Evolutionary conservation across 306 rosid genomes (phyloP).

Genomic region (Alnus glutinosa): DNA sequence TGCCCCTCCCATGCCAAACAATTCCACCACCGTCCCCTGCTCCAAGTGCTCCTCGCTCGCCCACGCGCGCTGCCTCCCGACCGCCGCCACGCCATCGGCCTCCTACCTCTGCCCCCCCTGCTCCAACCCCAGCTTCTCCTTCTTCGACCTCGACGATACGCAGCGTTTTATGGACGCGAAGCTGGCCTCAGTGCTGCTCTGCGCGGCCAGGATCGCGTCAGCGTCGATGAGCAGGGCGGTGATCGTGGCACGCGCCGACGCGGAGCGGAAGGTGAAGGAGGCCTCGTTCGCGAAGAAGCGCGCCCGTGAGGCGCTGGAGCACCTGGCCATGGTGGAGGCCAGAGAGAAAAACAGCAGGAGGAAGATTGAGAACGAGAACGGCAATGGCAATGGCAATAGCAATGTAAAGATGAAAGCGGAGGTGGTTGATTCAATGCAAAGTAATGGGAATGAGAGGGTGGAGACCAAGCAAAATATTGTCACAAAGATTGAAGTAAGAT

Average conservation of each 20-base stretch:
- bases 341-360: slow-evolving; percentile 26
- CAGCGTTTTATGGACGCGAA: slow-evolving; percentile 34
- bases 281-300: slow-evolving; percentile 57
- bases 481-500: not conserved
- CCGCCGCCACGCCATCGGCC: slow-evolving; percentile 33
- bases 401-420: slow-evolving; percentile 12
- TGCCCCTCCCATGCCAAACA: slow-evolving; percentile 31
- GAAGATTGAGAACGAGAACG: slow-evolving; percentile 19
- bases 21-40: slow-evolving; percentile 50
- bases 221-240: slow-evolving; percentile 42
- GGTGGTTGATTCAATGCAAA: slow-evolving; percentile 19
- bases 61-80: slow-evolving; percentile 63
- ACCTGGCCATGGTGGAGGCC: slow-evolving; percentile 27
- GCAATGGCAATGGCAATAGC: not conserved
- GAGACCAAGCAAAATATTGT: slow-evolving; percentile 27
- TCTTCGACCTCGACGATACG: slow-evolving; percentile 46
- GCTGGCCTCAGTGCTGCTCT: slow-evolving; percentile 45
- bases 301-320: slow-evolving; percentile 59
- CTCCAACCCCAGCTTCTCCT: slow-evolving; percentile 48
- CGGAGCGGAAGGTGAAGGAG: slow-evolving; percentile 56
- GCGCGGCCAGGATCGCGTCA: slow-evolving; percentile 65
- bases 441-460: slow-evolving; percentile 21
- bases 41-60: slow-evolving; percentile 71
- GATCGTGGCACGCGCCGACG: slow-evolving; percentile 34
- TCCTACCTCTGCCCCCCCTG: slow-evolving; percentile 65